Evolutionary conservation across 2,329 filamentous ascomycete genomes (phyloP).

Genomic region (Aspergillus fischeri): DNA sequence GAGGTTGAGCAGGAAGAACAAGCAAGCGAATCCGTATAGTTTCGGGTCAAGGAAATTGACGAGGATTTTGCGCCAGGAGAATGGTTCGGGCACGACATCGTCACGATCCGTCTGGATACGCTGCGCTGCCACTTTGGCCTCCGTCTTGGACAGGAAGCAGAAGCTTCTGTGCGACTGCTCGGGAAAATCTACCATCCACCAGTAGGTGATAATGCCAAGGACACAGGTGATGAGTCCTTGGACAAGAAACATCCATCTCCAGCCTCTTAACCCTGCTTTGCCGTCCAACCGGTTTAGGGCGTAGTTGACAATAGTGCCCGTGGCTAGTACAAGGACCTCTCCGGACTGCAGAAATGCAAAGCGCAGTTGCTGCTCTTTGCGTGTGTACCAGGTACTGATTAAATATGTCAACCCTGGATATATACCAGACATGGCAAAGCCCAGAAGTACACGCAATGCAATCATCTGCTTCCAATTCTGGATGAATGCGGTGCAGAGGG

Average conservation of each 20-base stretch:
- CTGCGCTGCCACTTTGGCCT: slow-evolving; percentile 53
- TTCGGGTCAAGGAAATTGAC: slow-evolving; percentile 57
- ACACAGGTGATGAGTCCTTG: slow-evolving; percentile 59
- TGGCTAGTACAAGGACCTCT: slow-evolving; percentile 62
- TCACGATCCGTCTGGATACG: slow-evolving; percentile 60
- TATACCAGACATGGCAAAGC: slow-evolving; percentile 55
- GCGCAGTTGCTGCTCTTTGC: slow-evolving; percentile 62
- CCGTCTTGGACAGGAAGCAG: slow-evolving; percentile 54
- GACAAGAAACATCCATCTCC: slow-evolving; percentile 67
- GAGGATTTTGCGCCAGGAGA: slow-evolving; percentile 54
- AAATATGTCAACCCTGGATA: slow-evolving; percentile 44
- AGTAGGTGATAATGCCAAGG: slow-evolving; percentile 59
- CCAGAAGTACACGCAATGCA: slow-evolving; percentile 60
- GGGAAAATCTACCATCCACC: slow-evolving; percentile 69
- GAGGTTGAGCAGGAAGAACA: slow-evolving; percentile 65
- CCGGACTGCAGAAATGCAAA: slow-evolving; percentile 63
- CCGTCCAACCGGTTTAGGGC: slow-evolving; percentile 63
- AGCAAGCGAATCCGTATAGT: slow-evolving; percentile 59
- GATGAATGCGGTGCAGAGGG: slow-evolving; percentile 65
- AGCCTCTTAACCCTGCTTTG: slow-evolving; percentile 53
- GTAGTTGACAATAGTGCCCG: slow-evolving; percentile 64
- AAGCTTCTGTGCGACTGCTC: slow-evolving; percentile 56
- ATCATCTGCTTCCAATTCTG: slow-evolving; percentile 68
- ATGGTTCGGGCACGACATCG: slow-evolving; percentile 55
- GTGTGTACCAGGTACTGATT: slow-evolving; percentile 57